A percentile compares a stretch with the other conserved stretches of the same genome.
Conservation (phyloP, 768 basidiomycete species). For the Phylloporus scabripes region DNA sequence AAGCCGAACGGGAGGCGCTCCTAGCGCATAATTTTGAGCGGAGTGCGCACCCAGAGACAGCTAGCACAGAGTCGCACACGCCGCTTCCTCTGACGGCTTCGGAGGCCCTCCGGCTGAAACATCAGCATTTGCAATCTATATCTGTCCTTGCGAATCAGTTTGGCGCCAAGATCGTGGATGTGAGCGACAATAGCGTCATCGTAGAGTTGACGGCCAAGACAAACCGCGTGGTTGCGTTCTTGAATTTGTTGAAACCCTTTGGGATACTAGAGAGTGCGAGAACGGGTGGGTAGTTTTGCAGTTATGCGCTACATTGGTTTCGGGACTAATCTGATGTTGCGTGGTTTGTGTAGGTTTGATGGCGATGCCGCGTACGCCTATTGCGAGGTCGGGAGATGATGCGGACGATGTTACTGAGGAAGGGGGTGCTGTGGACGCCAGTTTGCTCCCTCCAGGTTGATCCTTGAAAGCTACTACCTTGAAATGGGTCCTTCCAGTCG, state of each 20-base stretch:
- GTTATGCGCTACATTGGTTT: not conserved
- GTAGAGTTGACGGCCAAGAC: conserved; percentile 95
- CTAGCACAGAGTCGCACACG: conserved; percentile 11
- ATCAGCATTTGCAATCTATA: conserved; percentile 86
- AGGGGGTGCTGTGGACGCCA: conserved; percentile 72
- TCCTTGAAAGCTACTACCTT: not conserved
- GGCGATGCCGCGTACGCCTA: conserved; percentile 98
- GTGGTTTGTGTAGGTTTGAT: conserved; percentile 61
- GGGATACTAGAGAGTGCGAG: conserved; percentile 94
- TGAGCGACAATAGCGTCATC: conserved; percentile 91
- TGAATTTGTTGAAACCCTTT: conserved; percentile 87
- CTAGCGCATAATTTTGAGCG: conserved; percentile 79
- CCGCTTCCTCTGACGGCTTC: conserved; percentile 60
- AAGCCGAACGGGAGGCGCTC: conserved; percentile 63
- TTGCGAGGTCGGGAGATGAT: conserved; percentile 52
- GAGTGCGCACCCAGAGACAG: conserved; percentile 37
- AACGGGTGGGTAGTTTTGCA: conserved; percentile 56
- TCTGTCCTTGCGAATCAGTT: conserved; percentile 82
- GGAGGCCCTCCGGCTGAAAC: conserved; percentile 84
- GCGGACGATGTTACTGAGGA: conserved; percentile 52
- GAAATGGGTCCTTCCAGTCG: no score
- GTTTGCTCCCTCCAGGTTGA: conserved; percentile 91
- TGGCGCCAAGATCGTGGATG: conserved; percentile 88
- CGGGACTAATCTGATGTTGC: not conserved
- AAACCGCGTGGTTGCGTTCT: conserved; percentile 84